Percentiles rank a stretch among this genome's conserved stretches.
Evolutionary conservation across 495 filamentous ascomycete genomes (phyloP).

Genomic region (Hapsidospora chrysogenum): DNA sequence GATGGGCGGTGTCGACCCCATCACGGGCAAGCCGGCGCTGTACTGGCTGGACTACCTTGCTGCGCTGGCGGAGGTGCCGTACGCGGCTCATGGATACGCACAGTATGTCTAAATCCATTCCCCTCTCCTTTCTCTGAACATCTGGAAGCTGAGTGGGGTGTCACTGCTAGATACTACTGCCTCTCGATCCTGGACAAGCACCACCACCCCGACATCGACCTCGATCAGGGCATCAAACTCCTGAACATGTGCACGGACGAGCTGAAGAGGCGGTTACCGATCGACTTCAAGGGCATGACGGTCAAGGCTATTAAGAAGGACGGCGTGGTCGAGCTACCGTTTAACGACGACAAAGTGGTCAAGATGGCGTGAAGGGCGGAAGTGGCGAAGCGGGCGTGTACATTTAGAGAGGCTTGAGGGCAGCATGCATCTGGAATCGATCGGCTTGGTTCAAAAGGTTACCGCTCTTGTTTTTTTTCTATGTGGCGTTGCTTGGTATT

Average conservation of each 20-base stretch:
- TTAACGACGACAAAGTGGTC: conserved; percentile 60
- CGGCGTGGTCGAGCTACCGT: conserved; percentile 65
- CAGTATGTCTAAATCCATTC: conserved; percentile 44
- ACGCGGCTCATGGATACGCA: conserved; percentile 94
- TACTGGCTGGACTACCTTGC: conserved; percentile 98
- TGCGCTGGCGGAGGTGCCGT: conserved; percentile 69
- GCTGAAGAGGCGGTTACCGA: conserved; percentile 83
- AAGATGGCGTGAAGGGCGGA: conserved; percentile 36
- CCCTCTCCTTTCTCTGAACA: not conserved
- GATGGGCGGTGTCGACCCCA: conserved; percentile 78
- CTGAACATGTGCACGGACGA: conserved; percentile 90
- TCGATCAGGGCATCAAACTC: conserved; percentile 78
- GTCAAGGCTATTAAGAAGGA: conserved; percentile 93
- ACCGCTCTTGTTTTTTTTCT: no score
- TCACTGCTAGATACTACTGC: conserved; percentile 86
- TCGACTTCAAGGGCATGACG: conserved; percentile 91
- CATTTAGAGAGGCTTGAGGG: no score
- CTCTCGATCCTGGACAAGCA: conserved; percentile 95
- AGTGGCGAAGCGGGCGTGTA: no score
- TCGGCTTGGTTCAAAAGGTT: no score
- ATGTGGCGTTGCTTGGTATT: no score
- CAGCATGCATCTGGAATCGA: no score
- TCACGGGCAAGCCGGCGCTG: conserved; percentile 69
- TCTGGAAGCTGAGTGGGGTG: no score
- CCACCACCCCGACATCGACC: conserved; percentile 80